Evolutionary conservation across 768 basidiomycete species (phyloP), one percentile per base, ranked within the genome.

Genomic region (Leccinum disarticulatum): DNA sequence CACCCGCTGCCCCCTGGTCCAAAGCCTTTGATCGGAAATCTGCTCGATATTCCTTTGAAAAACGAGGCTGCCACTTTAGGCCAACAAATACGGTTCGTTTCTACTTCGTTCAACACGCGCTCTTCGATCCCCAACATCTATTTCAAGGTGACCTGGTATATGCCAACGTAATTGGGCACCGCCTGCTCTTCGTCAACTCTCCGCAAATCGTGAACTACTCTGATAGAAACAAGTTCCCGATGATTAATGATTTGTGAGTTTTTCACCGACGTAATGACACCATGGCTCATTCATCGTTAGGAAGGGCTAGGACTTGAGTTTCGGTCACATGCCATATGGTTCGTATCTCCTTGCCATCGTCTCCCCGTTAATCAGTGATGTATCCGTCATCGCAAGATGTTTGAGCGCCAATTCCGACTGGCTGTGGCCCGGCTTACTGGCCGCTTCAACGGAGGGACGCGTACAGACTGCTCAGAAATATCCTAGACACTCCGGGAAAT

Each of bases 1-100:
- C 72, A 77, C 36, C 80, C 78, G 1, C 74, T 77, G 17, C 85
- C 85, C 11, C 85, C 85, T 31, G 85, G 85, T 15, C 85, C 85
- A 2, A 77, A 68, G 49, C 77, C 78, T 28, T 59, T 86, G 31
- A 68, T 85, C 36, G 85, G 84, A 17, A 83, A 85, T 68, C 63
- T 87, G 38, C 71, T 76, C 50, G 79, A 84, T 63, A 68, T 84
- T 49, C 77, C 80, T 10, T 70, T 60, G 67, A 68, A 67, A 15
- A 65, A 74, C 38, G 77, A 76, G 52, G 76, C 77, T 66, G 65
- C 65, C 38, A 73, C 75, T 0, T 86, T 65, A 70, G 80, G 73
- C 74, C 50, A 70, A 75, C 15, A 68, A 74, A 63, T 71, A 74
- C 54, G 71, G 78, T 77, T 52, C 38, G 70, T 65, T 27, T 31